phyloP scores from a whole-genome alignment of 257 asterid genomes.

The Galeopsis tetrahit region DNA sequence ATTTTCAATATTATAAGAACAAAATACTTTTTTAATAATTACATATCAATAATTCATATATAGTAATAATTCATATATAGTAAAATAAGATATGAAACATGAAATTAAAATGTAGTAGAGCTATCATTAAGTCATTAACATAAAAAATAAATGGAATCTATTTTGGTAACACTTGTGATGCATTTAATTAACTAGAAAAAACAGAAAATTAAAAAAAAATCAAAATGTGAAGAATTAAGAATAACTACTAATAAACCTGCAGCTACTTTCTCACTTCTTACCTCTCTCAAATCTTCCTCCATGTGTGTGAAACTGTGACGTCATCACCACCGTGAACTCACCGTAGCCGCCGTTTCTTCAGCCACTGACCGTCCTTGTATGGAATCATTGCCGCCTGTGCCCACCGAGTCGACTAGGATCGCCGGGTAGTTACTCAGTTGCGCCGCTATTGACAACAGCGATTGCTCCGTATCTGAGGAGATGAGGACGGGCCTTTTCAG shows the following conservation, averaged over 20 bases:
- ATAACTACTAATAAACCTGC: not conserved
- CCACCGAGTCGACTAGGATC: conserved; percentile 39
- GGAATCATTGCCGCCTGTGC: conserved; percentile 28
- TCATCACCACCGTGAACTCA: conserved; percentile 37
- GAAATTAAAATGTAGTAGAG: too few species aligned
- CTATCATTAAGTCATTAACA: too few species aligned
- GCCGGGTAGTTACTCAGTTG: conserved; percentile 26
- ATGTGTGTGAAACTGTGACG: conserved; percentile 23
- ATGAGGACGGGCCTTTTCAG: conserved; percentile 63
- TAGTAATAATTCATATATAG: too few species aligned
- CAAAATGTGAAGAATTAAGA: too few species aligned
- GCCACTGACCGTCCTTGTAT: conserved; percentile 27
- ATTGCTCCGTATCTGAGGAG: not conserved
- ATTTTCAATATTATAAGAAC: too few species aligned
- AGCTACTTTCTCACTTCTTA: not conserved
- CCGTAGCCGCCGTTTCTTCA: conserved; percentile 9
- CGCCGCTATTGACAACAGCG: not conserved
- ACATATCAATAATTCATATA: too few species aligned
- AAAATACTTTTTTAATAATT: too few species aligned
- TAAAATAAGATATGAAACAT: too few species aligned
- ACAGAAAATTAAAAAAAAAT: too few species aligned
- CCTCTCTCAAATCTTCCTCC: conserved; percentile 5
- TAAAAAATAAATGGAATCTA: too few species aligned
- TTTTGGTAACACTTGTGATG: too few species aligned
- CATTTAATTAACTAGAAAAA: too few species aligned